These are phyloP conservation scores for Hortiboletus flavorubellus DNA, from an alignment of 768 basidiomycete species.

Conservation along the genomic window DNA sequence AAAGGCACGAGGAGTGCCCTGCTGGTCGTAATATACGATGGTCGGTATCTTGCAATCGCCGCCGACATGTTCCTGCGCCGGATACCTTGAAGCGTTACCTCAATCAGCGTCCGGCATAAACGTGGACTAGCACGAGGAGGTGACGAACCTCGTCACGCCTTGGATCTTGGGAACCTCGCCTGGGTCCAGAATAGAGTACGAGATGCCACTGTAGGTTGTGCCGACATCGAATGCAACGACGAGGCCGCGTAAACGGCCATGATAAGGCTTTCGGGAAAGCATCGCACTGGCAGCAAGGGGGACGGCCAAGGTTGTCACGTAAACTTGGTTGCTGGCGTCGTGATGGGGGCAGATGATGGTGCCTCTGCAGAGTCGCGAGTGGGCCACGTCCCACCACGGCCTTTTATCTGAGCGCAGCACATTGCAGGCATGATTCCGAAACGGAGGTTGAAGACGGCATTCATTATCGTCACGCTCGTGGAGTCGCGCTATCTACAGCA, in stretches of 20 bases:
- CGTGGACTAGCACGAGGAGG: slow-evolving; percentile 10
- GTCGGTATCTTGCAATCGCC: slow-evolving; percentile 49
- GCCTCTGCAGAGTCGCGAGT: not conserved
- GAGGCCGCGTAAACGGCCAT: slow-evolving; percentile 35
- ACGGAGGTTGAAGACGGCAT: slow-evolving; percentile 5
- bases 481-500: slow-evolving; percentile 10
- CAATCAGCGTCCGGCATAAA: slow-evolving; percentile 4
- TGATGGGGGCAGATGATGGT: not conserved
- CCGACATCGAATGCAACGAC: slow-evolving; percentile 41
- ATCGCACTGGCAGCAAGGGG: slow-evolving; percentile 10
- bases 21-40: slow-evolving; percentile 43
- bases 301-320: slow-evolving; percentile 9
- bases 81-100: slow-evolving; percentile 26
- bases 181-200: slow-evolving; percentile 42
- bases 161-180: slow-evolving; percentile 35
- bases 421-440: not conserved
- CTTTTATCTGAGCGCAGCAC: slow-evolving; percentile 20
- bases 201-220: slow-evolving; percentile 41
- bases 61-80: slow-evolving; percentile 41
- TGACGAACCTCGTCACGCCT: slow-evolving; percentile 32
- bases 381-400: not conserved
- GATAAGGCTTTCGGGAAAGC: slow-evolving; percentile 37
- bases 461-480: not conserved
- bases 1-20: slow-evolving; percentile 38
- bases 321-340: slow-evolving; percentile 2